Conservation (phyloP, 768 basidiomycete species). For the Favolaschia claudopus region DNA sequence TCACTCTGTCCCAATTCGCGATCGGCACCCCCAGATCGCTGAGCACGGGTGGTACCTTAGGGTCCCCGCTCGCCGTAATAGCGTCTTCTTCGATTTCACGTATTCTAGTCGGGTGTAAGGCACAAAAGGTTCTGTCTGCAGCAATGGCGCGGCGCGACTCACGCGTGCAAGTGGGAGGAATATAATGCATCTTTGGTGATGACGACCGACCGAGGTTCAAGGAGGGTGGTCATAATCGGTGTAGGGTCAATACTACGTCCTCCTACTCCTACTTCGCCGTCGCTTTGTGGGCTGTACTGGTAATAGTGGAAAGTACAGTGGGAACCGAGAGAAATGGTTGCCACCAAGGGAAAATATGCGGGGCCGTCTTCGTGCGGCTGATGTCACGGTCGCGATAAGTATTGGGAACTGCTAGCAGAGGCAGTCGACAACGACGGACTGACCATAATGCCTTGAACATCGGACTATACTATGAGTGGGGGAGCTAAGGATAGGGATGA, state of each 20-base stretch:
- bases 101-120: conserved; percentile 52
- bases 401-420: conserved; percentile 17
- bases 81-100: conserved; percentile 61
- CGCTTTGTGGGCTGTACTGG: conserved; percentile 52
- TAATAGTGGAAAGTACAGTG: conserved; percentile 88
- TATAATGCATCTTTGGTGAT: conserved; percentile 79
- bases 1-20: conserved; percentile 67
- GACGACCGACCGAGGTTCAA: conserved; percentile 88
- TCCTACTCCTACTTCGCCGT: conserved; percentile 28
- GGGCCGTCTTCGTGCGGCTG: conserved; percentile 96
- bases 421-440: conserved; percentile 26
- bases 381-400: conserved; percentile 2
- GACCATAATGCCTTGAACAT: conserved; percentile 81
- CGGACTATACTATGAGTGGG: conserved; percentile 12
- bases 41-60: conserved; percentile 33
- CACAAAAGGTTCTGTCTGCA: conserved; percentile 10
- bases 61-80: conserved; percentile 36
- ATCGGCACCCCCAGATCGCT: conserved; percentile 45
- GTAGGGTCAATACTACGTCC: conserved; percentile 67
- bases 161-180: conserved; percentile 78
- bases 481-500: not conserved
- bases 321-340: conserved; percentile 88
- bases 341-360: conserved; percentile 85
- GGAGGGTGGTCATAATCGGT: conserved; percentile 75
- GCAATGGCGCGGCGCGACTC: conserved; percentile 22